phyloP scores from a whole-genome alignment of 2,329 filamentous ascomycete species.

The Hysterium pulicare region DNA sequence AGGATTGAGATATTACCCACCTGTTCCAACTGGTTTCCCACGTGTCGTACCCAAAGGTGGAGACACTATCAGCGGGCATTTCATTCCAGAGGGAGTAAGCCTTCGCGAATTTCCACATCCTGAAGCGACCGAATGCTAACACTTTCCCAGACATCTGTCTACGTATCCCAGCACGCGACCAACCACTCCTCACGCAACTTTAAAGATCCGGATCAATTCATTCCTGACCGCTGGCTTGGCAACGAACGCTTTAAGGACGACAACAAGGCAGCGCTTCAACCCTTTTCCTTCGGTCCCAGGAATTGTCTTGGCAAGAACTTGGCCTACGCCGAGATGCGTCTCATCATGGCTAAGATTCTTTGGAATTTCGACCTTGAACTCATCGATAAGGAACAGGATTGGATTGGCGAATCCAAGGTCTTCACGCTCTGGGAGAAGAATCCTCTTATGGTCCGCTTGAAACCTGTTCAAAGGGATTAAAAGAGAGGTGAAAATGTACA shows the following conservation, averaged over 20 bases:
- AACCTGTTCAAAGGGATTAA: conserved; percentile 12
- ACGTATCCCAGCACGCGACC: conserved; percentile 27
- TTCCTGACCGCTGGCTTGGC: conserved; percentile 40
- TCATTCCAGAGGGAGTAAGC: conserved; percentile 20
- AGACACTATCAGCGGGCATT: conserved; percentile 22
- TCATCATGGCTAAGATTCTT: conserved; percentile 35
- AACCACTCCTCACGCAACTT: conserved; percentile 29
- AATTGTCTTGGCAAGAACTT: conserved; percentile 39
- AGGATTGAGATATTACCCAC: conserved; percentile 25
- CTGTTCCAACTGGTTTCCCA: conserved; percentile 28
- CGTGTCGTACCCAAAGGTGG: conserved; percentile 23
- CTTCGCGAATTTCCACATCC: neutral
- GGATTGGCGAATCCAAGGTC: conserved; percentile 31
- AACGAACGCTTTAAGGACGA: conserved; percentile 30
- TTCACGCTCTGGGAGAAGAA: conserved; percentile 35
- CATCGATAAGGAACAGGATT: conserved; percentile 31
- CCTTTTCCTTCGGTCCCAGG: conserved; percentile 35
- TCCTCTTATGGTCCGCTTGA: conserved; percentile 23
- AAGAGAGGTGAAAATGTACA: too few species aligned
- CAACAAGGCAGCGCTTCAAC: conserved; percentile 24
- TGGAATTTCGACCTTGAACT: conserved; percentile 37
- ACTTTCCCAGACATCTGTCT: conserved; percentile 5
- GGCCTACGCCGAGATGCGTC: conserved; percentile 36
- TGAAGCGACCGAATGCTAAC: too few species aligned
- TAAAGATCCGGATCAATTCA: conserved; percentile 19